A percentile compares a stretch with the other conserved stretches of the same genome.
Evolutionary conservation across 345 rosid genomes (phyloP).

Genomic region (Populus deltoides): DNA sequence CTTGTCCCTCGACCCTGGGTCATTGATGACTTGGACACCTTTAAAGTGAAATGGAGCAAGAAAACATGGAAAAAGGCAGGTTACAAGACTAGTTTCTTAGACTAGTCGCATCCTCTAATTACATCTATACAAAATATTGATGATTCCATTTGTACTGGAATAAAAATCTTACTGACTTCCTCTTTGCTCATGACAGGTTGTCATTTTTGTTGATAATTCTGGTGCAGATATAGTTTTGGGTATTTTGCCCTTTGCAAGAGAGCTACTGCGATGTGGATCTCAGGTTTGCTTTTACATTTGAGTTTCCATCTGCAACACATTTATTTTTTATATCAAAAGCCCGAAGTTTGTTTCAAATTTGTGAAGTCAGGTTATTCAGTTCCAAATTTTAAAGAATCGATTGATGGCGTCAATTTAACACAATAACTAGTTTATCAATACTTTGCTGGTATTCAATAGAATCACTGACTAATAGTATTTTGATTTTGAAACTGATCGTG

Average conservation of each 20-base stretch:
- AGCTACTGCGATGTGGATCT: constrained; percentile 78
- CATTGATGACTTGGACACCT: constrained; percentile 80
- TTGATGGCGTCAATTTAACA: background rate
- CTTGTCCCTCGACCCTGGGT: constrained; percentile 94
- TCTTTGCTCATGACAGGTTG: constrained; percentile 50
- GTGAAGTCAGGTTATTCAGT: background rate
- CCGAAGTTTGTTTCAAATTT: background rate
- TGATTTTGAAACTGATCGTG: background rate
- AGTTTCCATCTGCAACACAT: background rate
- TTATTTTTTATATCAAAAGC: constrained; percentile 7
- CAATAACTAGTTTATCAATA: background rate
- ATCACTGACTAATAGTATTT: background rate
- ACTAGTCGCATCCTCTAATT: background rate
- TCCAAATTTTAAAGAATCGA: background rate
- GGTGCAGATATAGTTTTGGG: constrained; percentile 98
- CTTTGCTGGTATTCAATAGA: background rate
- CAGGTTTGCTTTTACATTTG: constrained; percentile 48
- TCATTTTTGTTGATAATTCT: constrained; percentile 95
- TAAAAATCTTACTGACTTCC: constrained; percentile 16
- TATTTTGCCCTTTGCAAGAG: constrained; percentile 89
- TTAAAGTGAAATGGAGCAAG: constrained; percentile 75
- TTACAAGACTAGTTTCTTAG: background rate
- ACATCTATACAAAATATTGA: background rate
- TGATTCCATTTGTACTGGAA: background rate
- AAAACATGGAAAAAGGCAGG: constrained; percentile 93